These are phyloP conservation scores for Didymellaceae sp. DNA, from an alignment of 2,329 filamentous ascomycete genomes.

Conservation along the genomic window DNA sequence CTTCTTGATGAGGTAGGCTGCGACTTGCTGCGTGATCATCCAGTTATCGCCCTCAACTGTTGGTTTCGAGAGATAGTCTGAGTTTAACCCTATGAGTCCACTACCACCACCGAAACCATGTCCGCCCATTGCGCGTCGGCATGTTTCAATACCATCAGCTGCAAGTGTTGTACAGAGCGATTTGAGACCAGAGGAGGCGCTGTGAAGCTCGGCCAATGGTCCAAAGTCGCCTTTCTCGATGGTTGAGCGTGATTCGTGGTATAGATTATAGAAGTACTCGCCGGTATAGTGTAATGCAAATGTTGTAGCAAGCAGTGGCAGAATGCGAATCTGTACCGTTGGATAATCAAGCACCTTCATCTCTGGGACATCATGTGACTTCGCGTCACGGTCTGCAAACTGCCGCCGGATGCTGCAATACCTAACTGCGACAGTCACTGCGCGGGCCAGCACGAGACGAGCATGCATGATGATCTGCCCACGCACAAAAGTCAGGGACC, in stretches of 20 bases:
- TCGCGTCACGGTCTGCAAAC: conserved; percentile 58
- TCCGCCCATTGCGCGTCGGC: conserved; percentile 60
- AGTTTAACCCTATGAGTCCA: conserved; percentile 60
- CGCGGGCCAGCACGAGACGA: conserved; percentile 59
- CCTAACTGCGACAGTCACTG: conserved; percentile 60
- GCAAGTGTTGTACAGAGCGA: conserved; percentile 61
- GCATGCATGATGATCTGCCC: conserved; percentile 59
- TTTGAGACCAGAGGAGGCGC: conserved; percentile 61
- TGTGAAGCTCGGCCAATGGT: conserved; percentile 59
- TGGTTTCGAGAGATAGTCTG: conserved; percentile 60
- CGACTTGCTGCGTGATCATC: conserved; percentile 64
- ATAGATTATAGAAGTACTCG: conserved; percentile 59
- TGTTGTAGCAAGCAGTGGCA: conserved; percentile 60
- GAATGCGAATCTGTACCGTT: conserved; percentile 60
- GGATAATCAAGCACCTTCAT: conserved; percentile 60
- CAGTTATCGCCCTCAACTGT: conserved; percentile 64
- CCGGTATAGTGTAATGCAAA: conserved; percentile 59
- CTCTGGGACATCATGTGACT: conserved; percentile 44
- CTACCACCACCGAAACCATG: conserved; percentile 62
- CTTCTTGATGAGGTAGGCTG: conserved; percentile 60
- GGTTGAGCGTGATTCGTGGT: conserved; percentile 52
- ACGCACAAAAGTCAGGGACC: conserved; percentile 58
- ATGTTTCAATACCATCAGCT: conserved; percentile 62
- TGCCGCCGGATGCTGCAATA: conserved; percentile 59
- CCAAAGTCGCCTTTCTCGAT: conserved; percentile 60